These are phyloP conservation scores for Verruconis gallopava DNA, from an alignment of 2,329 filamentous ascomycete species.

Conservation along the genomic window DNA sequence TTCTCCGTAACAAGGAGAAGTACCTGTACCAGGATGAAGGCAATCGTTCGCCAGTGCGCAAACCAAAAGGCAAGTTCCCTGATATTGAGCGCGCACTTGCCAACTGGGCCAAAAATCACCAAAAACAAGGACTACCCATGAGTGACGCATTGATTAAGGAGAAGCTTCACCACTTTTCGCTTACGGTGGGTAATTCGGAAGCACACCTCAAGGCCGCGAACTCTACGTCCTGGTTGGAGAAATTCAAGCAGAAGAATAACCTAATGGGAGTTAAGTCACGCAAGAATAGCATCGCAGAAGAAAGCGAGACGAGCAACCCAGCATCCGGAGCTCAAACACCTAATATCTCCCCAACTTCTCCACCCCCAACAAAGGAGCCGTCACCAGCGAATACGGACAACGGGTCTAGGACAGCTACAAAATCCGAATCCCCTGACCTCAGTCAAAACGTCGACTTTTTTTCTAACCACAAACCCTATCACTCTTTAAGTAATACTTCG, in stretches of 20 bases:
- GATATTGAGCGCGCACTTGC: constrained; percentile 86
- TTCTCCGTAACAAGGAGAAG: constrained; percentile 85
- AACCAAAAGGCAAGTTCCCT: constrained; percentile 69
- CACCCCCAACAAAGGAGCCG: constrained; percentile 32
- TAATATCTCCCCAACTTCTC: constrained; percentile 60
- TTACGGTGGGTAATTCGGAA: constrained; percentile 57
- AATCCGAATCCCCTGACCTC: constrained; percentile 43
- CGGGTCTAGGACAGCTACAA: constrained; percentile 58
- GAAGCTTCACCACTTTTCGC: constrained; percentile 71
- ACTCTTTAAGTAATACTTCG: constrained; percentile 53
- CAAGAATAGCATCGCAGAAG: constrained; percentile 39
- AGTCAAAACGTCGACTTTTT: constrained; percentile 39
- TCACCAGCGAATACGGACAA: constrained; percentile 53
- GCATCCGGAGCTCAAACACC: constrained; percentile 50
- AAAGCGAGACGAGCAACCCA: constrained; percentile 2
- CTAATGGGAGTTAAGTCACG: constrained; percentile 38
- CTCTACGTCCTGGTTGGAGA: constrained; percentile 66
- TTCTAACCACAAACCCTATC: constrained; percentile 44
- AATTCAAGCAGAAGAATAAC: constrained; percentile 85
- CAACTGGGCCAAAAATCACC: constrained; percentile 75
- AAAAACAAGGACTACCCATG: constrained; percentile 59
- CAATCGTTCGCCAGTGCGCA: constrained; percentile 66
- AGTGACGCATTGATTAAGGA: constrained; percentile 74
- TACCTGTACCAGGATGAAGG: constrained; percentile 75
- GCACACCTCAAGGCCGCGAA: constrained; percentile 59